These are phyloP conservation scores for Globisporangium cystogenes DNA, from an alignment of 352 stramenopile species.

Conservation along the genomic window DNA sequence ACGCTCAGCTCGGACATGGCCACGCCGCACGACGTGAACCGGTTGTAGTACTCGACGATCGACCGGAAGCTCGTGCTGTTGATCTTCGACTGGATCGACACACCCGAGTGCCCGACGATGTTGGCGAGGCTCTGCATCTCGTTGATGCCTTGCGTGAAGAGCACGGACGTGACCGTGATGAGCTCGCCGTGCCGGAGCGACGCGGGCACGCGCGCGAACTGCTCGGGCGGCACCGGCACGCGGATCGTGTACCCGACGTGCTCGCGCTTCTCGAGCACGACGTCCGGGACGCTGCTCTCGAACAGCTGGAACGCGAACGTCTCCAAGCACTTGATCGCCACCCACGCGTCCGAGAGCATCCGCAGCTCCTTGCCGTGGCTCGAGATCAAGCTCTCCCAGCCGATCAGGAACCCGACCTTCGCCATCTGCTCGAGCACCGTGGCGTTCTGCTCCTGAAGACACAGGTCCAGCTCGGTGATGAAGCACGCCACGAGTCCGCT, in stretches of 20 bases:
- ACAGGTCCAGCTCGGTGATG: slow-evolving; percentile 69
- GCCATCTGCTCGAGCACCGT: slow-evolving; percentile 68
- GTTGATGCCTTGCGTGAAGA: slow-evolving; percentile 92
- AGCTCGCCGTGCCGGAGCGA: slow-evolving; percentile 42
- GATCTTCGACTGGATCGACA: slow-evolving; percentile 82
- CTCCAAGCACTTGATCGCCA: slow-evolving; percentile 86
- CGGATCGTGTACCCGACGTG: slow-evolving; percentile 65
- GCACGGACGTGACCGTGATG: slow-evolving; percentile 69
- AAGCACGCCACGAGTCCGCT: slow-evolving; percentile 81
- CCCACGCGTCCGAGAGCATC: slow-evolving; percentile 92
- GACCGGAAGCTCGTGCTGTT: slow-evolving; percentile 72
- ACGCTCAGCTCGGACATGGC: slow-evolving; percentile 41
- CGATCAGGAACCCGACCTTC: slow-evolving; percentile 83
- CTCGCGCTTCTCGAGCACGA: slow-evolving; percentile 57
- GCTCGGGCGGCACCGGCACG: slow-evolving; percentile 30
- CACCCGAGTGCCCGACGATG: slow-evolving; percentile 70
- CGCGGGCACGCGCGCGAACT: slow-evolving; percentile 48
- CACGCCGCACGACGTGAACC: slow-evolving; percentile 35
- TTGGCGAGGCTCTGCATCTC: slow-evolving; percentile 93
- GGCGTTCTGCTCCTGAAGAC: slow-evolving; percentile 47
- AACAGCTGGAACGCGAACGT: slow-evolving; percentile 80
- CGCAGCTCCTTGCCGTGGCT: slow-evolving; percentile 93
- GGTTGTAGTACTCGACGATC: slow-evolving; percentile 76
- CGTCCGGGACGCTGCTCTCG: slow-evolving; percentile 32
- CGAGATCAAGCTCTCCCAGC: slow-evolving; percentile 94